A percentile compares a stretch with the other conserved stretches of the same genome.
Evolutionary conservation across 306 rosid species (phyloP).

Genomic region (Prunus mongolica): DNA sequence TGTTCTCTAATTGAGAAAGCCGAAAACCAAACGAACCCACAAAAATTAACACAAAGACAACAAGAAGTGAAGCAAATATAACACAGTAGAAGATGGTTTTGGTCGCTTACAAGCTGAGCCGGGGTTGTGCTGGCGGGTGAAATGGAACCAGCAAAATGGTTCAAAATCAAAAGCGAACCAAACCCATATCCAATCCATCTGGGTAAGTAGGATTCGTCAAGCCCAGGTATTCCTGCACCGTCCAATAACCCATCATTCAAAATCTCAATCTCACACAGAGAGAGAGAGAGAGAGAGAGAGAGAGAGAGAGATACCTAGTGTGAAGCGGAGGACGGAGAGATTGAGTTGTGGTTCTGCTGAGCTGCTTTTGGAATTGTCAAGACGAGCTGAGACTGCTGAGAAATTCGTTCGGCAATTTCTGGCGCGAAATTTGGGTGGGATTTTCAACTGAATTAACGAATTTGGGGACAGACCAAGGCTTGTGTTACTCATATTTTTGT

Average conservation of each 20-base stretch:
- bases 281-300: slow-evolving; percentile 5
- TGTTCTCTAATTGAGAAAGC: slow-evolving; percentile 43
- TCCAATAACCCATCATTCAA: not conserved
- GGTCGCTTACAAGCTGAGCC: slow-evolving; percentile 54
- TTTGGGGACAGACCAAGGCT: slow-evolving; percentile 7
- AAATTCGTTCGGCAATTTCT: slow-evolving; percentile 19
- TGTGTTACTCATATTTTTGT: slow-evolving; percentile 29
- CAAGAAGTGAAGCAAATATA: not conserved
- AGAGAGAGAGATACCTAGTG: slow-evolving; percentile 48
- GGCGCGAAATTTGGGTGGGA: slow-evolving; percentile 25
- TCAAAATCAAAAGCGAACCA: slow-evolving; percentile 72
- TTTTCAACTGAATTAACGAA: slow-evolving; percentile 32
- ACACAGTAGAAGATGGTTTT: not conserved
- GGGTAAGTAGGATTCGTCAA: slow-evolving; percentile 91
- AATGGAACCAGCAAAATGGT: slow-evolving; percentile 65
- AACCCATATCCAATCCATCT: slow-evolving; percentile 96
- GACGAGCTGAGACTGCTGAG: slow-evolving; percentile 40
- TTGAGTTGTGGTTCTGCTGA: slow-evolving; percentile 50
- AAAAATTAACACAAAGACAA: not conserved
- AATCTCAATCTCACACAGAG: not conserved
- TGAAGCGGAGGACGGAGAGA: slow-evolving; percentile 91
- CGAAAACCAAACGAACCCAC: slow-evolving; percentile 14
- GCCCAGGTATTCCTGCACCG: slow-evolving; percentile 76
- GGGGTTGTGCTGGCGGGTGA: slow-evolving; percentile 41
- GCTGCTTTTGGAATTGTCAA: slow-evolving; percentile 45